Conservation (phyloP, 148 eudicot species). For the Polygonum maritimum region DNA sequence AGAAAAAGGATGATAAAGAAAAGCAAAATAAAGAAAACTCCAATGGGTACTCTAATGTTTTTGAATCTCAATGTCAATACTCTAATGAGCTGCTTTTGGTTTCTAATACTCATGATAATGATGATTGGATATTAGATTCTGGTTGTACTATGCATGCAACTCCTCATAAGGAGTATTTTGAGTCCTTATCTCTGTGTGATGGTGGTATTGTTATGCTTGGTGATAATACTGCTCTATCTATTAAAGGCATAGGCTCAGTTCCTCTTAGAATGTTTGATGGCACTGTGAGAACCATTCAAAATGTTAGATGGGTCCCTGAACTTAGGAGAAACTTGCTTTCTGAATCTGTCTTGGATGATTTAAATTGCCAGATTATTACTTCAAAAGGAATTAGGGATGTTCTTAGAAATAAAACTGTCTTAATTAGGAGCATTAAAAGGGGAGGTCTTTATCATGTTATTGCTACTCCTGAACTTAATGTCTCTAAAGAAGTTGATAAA, state of each 20-base stretch:
- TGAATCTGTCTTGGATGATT: neutral
- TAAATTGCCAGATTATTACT: neutral
- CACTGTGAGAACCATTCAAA: neutral
- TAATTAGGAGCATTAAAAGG: neutral
- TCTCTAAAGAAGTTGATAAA: neutral
- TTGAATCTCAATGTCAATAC: neutral
- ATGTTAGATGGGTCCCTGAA: neutral
- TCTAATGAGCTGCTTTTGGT: neutral
- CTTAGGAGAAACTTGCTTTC: neutral
- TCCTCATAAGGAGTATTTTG: neutral
- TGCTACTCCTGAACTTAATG: neutral
- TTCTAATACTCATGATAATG: neutral
- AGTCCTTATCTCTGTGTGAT: neutral
- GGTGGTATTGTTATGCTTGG: neutral
- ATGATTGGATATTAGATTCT: neutral
- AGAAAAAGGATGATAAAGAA: neutral
- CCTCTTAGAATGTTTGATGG: neutral
- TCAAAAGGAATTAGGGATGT: neutral
- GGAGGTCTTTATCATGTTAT: neutral
- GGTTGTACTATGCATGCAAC: neutral
- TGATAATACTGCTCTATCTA: neutral
- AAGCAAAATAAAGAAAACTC: neutral
- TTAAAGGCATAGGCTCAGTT: neutral
- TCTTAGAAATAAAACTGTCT: neutral
- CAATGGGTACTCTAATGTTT: neutral